Conservation (phyloP, 768 basidiomycete species). For the Podaxis sp. region DNA sequence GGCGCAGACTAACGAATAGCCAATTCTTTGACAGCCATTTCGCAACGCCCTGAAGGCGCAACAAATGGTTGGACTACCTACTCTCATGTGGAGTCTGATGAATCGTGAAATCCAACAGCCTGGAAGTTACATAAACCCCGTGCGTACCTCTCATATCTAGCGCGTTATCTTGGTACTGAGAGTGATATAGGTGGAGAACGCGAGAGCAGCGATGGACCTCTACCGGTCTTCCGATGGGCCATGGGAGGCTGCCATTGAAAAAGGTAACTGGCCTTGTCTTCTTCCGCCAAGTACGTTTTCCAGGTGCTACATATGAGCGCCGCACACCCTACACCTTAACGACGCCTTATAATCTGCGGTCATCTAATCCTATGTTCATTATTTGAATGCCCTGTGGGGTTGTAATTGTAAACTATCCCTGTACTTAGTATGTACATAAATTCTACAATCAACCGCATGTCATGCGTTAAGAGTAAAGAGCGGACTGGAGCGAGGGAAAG, state of each 20-base stretch:
- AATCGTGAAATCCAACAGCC: constrained; percentile 67
- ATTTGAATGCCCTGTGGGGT: background rate
- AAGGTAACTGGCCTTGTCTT: constrained; percentile 70
- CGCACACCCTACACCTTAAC: background rate
- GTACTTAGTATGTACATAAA: background rate
- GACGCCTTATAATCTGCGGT: constrained; percentile 7
- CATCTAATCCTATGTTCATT: constrained; percentile 6
- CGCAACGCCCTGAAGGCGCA: constrained; percentile 67
- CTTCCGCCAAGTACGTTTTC: constrained; percentile 81
- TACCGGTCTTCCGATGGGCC: constrained; percentile 56
- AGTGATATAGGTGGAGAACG: constrained; percentile 67
- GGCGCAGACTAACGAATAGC: constrained; percentile 3
- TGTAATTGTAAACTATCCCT: constrained; percentile 4
- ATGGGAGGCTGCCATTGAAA: constrained; percentile 64
- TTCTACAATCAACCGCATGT: background rate
- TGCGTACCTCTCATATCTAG: constrained; percentile 36
- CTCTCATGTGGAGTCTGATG: constrained; percentile 83
- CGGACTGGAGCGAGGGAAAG: background rate
- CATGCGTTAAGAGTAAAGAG: background rate
- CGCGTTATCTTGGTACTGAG: background rate
- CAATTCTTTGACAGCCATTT: constrained; percentile 50
- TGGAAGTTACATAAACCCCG: constrained; percentile 61
- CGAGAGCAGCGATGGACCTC: constrained; percentile 56
- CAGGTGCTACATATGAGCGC: constrained; percentile 62
- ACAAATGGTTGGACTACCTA: constrained; percentile 71